Evolutionary conservation across 331 rosid genomes (phyloP), one percentile per base, ranked within the genome.

Genomic region (Acacia concinna): DNA sequence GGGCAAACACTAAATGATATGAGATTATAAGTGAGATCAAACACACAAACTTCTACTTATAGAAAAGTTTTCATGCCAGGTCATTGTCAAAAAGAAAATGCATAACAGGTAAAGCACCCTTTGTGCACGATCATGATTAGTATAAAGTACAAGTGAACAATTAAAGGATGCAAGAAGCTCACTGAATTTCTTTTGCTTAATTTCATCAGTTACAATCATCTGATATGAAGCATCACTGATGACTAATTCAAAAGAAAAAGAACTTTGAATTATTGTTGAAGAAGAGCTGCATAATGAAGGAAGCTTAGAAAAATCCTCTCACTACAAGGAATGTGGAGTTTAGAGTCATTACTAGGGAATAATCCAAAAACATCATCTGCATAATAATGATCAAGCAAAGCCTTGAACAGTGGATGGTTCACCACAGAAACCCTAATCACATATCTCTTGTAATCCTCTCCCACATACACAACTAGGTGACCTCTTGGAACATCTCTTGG

Each of bases 401-500:
- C 84, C 60, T 20, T 78, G 78, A 91, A 88, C 30, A 82, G 62
- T 66, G 92, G 97, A 81, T 91, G 89, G 25, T 60, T 71, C 78
- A 89, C 83, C 35, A 71, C 71, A 49, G 75, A 74, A 12, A 86
- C 79, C 67, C 83, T 85, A 57, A 86, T 81, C 5, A 91, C 91
- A 88, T 72, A 88, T 85, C 91, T 89, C 85, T 79, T 88, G 82
- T 84, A 77, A 27, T 88, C 83, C 62, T 88, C 91, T 18, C 91
- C 94, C 21, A 89, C 91, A 67, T 91, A 89, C 12, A 89, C 90
- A 56, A 83, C 91, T 18, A 88, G 14, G 71, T 91, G 90, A 32
- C 97, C 97, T 32, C 81, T 88, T 32, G 92, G 97, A 10, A 89
- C 97, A 82, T 89, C 91, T 67, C 78, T 81, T 14, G 92, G 93